phyloP scores from a whole-genome alignment of 2,329 filamentous ascomycete species.

The Cytospora chrysosperma region DNA sequence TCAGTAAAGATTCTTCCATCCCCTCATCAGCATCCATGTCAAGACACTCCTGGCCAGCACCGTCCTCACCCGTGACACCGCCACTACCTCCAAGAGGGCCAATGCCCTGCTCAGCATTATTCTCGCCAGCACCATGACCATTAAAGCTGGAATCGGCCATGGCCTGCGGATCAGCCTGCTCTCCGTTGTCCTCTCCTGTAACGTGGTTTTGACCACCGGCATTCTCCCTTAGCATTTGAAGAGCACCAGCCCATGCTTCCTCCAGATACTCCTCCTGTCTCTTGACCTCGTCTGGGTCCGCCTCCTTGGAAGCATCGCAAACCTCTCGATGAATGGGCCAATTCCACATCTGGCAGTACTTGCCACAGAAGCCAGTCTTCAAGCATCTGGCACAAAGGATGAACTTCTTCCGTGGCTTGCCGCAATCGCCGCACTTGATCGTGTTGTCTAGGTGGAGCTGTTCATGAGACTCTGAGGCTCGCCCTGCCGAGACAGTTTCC shows the following conservation, averaged over 20 bases:
- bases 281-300: background rate
- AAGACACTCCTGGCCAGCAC: background rate
- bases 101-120: background rate
- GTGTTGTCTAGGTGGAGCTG: background rate
- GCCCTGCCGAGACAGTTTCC: too few species aligned
- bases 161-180: background rate
- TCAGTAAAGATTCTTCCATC: background rate
- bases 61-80: background rate
- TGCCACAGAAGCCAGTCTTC: slow-evolving; percentile 9
- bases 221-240: background rate
- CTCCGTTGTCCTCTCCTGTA: background rate
- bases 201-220: background rate
- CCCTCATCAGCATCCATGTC: background rate
- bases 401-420: background rate
- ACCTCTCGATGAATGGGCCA: background rate
- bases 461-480: too few species aligned
- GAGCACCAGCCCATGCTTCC: slow-evolving; percentile 2
- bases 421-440: slow-evolving; percentile 5
- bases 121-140: background rate
- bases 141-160: too few species aligned
- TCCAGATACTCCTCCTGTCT: background rate
- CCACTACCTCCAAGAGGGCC: background rate
- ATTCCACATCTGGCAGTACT: slow-evolving; percentile 19
- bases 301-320: background rate
- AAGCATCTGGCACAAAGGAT: slow-evolving; percentile 12